Conservation (phyloP, 225 moss, liverwort and hornwort species). For the Climacium dendroides region DNA sequence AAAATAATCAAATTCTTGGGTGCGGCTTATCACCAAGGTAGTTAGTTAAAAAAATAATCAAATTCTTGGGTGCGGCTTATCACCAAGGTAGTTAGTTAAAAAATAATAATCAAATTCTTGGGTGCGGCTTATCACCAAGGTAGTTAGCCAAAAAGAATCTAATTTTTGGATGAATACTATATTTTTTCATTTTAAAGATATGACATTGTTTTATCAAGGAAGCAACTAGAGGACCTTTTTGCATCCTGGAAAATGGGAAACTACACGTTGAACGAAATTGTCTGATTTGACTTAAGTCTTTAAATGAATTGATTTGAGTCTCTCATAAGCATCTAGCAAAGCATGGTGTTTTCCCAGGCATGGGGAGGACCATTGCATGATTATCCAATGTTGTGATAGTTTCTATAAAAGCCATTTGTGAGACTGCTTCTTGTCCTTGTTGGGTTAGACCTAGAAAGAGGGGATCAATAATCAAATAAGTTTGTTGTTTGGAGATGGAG, state of each 20-base stretch:
- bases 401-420: not conserved
- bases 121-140: no score
- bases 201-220: rapidly evolving
- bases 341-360: not conserved
- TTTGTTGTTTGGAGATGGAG: not conserved
- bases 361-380: rapidly evolving
- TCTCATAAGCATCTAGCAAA: not conserved
- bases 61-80: no score
- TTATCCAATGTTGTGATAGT: no score
- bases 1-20: no score
- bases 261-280: rapidly evolving
- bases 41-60: no score
- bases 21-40: no score
- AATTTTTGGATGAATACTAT: rapidly evolving
- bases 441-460: rapidly evolving
- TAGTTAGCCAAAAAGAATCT: not conserved
- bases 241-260: rapidly evolving
- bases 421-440: not conserved
- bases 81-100: no score
- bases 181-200: rapidly evolving
- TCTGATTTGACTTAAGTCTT: not conserved
- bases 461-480: rapidly evolving
- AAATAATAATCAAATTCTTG: no score
- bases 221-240: rapidly evolving
- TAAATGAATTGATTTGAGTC: rapidly evolving